These are phyloP conservation scores for Celoporthe dispersa DNA, from an alignment of 2,329 filamentous ascomycete genomes.

Conservation along the genomic window DNA sequence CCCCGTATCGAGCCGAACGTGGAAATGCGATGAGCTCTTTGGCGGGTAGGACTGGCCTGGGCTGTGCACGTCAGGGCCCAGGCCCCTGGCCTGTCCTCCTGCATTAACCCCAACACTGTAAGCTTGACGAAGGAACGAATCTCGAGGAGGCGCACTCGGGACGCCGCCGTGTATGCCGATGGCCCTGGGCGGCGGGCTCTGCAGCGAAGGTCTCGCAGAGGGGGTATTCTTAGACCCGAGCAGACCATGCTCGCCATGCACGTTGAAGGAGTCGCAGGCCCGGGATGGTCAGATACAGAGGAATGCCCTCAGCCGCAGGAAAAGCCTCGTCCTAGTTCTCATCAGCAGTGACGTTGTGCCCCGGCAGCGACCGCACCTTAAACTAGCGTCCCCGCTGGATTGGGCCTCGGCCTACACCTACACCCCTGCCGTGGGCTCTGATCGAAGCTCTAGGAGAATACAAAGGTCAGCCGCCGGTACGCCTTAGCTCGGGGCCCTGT, in stretches of 20 bases:
- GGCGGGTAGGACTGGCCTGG: neutral
- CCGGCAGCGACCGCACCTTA: slow-evolving; percentile 13
- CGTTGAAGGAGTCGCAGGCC: neutral
- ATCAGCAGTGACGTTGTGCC: slow-evolving; percentile 2
- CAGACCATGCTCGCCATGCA: neutral
- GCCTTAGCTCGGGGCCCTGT: slow-evolving; percentile 11
- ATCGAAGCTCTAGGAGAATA: neutral
- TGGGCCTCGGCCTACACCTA: slow-evolving; percentile 16
- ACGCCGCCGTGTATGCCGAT: neutral
- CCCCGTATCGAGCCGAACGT: neutral
- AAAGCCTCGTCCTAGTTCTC: slow-evolving; percentile 1
- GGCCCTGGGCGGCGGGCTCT: neutral
- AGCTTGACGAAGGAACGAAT: neutral
- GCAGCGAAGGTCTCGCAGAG: neutral
- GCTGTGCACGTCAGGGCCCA: neutral
- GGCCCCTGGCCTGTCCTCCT: neutral
- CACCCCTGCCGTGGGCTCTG: slow-evolving; percentile 22
- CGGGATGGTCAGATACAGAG: slow-evolving; percentile 2
- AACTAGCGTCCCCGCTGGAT: slow-evolving; percentile 20
- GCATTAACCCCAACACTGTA: neutral
- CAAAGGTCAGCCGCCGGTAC: slow-evolving; percentile 18
- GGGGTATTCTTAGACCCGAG: neutral
- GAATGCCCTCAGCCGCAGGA: slow-evolving; percentile 5
- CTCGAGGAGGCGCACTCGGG: neutral
- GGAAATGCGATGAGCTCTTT: slow-evolving; percentile 2